A percentile compares a stretch with the other conserved stretches of the same genome.
phyloP scores from a whole-genome alignment of 2,329 filamentous ascomycete species.

The Cordyceps cateniannulata region DNA sequence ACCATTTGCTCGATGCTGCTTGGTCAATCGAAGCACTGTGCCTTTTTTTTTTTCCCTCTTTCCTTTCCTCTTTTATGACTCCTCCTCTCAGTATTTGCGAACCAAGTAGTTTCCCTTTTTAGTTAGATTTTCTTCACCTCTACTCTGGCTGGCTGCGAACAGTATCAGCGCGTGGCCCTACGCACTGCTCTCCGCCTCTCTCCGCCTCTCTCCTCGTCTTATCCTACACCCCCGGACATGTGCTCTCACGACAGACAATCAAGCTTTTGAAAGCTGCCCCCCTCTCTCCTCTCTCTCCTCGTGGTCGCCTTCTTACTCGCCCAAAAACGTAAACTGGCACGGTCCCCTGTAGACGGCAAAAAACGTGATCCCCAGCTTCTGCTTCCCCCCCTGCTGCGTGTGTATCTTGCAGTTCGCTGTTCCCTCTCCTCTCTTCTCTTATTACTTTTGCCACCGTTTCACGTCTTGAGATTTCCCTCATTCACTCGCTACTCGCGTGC shows the following conservation, averaged over 20 bases:
- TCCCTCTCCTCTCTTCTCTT: background rate
- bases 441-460: background rate
- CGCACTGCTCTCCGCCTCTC: background rate
- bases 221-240: background rate
- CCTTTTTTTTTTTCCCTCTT: background rate
- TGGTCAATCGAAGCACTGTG: conserved; percentile 27
- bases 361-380: background rate
- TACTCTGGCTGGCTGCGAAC: background rate
- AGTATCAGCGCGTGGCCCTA: background rate
- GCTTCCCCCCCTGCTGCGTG: background rate
- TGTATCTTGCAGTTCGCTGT: background rate
- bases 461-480: background rate
- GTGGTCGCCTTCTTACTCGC: background rate
- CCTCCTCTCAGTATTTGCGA: background rate
- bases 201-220: background rate
- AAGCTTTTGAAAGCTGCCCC: background rate
- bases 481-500: background rate
- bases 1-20: conserved; percentile 38
- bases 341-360: background rate
- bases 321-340: background rate
- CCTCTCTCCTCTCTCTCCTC: background rate
- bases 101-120: background rate
- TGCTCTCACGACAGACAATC: background rate
- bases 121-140: background rate
- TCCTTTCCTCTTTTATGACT: conserved; percentile 1